Conservation (phyloP, 2,329 filamentous ascomycete species). For the Shiraia sp. region DNA sequence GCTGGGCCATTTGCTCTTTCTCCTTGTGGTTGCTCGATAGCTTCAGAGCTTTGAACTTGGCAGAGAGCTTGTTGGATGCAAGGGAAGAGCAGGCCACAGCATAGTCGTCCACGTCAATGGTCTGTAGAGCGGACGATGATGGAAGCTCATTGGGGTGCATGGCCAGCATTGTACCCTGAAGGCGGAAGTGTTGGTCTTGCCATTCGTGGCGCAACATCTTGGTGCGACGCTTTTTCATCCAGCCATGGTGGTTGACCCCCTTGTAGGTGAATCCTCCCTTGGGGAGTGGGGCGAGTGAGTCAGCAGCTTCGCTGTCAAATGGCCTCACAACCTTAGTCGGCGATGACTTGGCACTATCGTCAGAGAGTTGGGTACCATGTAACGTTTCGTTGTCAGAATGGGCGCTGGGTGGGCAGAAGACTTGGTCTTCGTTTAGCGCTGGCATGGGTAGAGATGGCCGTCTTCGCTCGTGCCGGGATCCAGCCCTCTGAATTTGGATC, state of each 20-base stretch:
- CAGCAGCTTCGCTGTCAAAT: constrained; percentile 20
- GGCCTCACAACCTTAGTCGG: constrained; percentile 34
- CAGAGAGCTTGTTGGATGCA: constrained; percentile 79
- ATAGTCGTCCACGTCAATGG: constrained; percentile 87
- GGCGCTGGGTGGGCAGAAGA: constrained; percentile 44
- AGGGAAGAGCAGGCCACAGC: constrained; percentile 81
- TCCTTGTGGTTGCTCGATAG: constrained; percentile 58
- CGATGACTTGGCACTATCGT: constrained; percentile 38
- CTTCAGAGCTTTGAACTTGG: constrained; percentile 80
- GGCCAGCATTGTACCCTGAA: constrained; percentile 64
- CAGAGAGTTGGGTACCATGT: constrained; percentile 39
- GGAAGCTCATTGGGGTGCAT: constrained; percentile 65
- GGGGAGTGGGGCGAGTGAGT: constrained; percentile 36
- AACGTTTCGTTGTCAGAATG: constrained; percentile 42
- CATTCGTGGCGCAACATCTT: constrained; percentile 89
- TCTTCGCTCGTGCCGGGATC: constrained; percentile 53
- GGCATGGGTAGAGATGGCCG: constrained; percentile 73
- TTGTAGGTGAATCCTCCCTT: constrained; percentile 43
- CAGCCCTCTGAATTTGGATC: constrained; percentile 53
- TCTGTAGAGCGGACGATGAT: constrained; percentile 70
- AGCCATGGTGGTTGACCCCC: constrained; percentile 74
- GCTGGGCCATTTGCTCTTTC: constrained; percentile 60
- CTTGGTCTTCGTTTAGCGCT: constrained; percentile 67
- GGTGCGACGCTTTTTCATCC: constrained; percentile 93
- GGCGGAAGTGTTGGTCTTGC: constrained; percentile 88